These are phyloP conservation scores for Begonia peltatifolia DNA, from an alignment of 306 rosid genomes.

Conservation along the genomic window DNA sequence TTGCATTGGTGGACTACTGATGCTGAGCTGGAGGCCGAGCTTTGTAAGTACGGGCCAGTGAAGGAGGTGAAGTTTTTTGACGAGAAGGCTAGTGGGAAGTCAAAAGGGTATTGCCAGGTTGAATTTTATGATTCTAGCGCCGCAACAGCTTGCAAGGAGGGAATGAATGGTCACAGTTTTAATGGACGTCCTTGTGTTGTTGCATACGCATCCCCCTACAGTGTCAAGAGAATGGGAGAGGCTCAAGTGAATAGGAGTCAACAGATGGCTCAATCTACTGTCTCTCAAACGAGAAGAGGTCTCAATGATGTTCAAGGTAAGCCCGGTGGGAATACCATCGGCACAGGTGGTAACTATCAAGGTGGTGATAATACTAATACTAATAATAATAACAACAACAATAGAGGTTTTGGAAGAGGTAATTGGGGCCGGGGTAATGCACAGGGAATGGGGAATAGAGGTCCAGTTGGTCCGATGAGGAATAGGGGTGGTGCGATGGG, in stretches of 20 bases:
- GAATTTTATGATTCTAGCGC: constrained; percentile 65
- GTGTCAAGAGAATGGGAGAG: constrained; percentile 93
- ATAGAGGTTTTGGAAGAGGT: constrained; percentile 75
- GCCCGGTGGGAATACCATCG: constrained; percentile 51
- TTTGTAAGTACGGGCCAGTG: constrained; percentile 71
- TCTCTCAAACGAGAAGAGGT: constrained; percentile 48
- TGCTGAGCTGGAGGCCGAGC: constrained; percentile 73
- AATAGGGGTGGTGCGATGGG: constrained; percentile 72
- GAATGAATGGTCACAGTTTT: constrained; percentile 69
- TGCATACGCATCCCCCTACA: constrained; percentile 67
- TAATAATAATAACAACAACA: constrained; percentile 8
- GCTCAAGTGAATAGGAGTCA: constrained; percentile 77
- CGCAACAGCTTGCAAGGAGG: constrained; percentile 78
- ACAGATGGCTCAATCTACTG: constrained; percentile 33
- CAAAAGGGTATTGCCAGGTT: constrained; percentile 95
- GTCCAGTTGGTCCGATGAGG: constrained; percentile 73
- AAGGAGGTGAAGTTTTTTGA: constrained; percentile 90
- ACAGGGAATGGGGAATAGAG: constrained; percentile 78
- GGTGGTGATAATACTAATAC: constrained; percentile 37
- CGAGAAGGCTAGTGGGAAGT: constrained; percentile 98
- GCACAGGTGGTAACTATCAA: constrained; percentile 79
- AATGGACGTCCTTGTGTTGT: constrained; percentile 90
- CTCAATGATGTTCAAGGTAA: constrained; percentile 50
- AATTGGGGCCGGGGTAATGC: constrained; percentile 84
- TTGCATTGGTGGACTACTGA: constrained; percentile 99